phyloP scores from a whole-genome alignment of 805 yeast species.

The Kregervanrija pseudodelftensis region DNA sequence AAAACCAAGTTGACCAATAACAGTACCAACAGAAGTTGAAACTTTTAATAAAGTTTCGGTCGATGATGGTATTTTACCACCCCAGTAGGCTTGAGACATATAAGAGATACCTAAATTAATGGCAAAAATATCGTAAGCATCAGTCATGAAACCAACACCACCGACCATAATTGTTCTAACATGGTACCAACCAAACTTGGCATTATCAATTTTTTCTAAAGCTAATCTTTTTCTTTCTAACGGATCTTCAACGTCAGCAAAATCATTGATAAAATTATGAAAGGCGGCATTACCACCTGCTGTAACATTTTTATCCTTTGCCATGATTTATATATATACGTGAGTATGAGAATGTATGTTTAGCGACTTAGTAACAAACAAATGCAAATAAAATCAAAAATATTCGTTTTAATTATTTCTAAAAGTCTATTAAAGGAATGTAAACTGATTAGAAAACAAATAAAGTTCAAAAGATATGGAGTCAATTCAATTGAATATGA shows the following conservation, averaged over 20 bases:
- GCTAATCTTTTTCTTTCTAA: conserved; percentile 83
- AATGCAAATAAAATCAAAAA: neutral
- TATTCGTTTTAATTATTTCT: neutral
- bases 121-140: conserved; percentile 88
- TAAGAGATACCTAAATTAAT: conserved; percentile 76
- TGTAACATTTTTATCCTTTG: conserved; percentile 25
- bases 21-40: conserved; percentile 91
- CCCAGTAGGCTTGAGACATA: conserved; percentile 74
- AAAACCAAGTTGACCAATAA: conserved; percentile 81
- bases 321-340: too few species aligned
- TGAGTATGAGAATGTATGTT: too few species aligned
- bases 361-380: neutral
- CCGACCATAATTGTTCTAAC: conserved; percentile 78
- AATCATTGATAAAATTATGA: conserved; percentile 75
- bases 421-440: too few species aligned
- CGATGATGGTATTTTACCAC: conserved; percentile 52
- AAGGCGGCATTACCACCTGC: conserved; percentile 81
- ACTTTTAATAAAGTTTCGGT: conserved; percentile 75
- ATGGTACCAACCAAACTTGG: conserved; percentile 77
- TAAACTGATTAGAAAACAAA: too few species aligned
- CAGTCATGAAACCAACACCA: conserved; percentile 94
- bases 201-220: conserved; percentile 74
- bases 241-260: conserved; percentile 78
- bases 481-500: too few species aligned
- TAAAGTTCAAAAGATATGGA: too few species aligned